These are phyloP conservation scores for Porphyra umbilicalis DNA, from an alignment of 31 red algal genomes.

Conservation along the genomic window DNA sequence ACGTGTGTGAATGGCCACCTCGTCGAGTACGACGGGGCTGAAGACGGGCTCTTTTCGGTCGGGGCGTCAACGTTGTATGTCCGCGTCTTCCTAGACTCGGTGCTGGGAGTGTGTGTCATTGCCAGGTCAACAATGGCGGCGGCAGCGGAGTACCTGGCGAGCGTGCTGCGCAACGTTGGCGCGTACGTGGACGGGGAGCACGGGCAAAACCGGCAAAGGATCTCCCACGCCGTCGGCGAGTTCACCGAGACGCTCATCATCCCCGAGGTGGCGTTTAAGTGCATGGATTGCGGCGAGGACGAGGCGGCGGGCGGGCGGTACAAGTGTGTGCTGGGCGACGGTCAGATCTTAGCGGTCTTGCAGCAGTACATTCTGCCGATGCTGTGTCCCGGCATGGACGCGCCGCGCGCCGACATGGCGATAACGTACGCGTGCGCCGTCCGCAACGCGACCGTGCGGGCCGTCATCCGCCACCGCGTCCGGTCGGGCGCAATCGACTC, in stretches of 20 bases:
- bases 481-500: background rate
- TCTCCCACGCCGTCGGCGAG: background rate
- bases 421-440: background rate
- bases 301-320: background rate
- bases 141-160: background rate
- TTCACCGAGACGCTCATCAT: background rate
- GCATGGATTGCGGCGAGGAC: background rate
- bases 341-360: background rate
- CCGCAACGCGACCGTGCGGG: background rate
- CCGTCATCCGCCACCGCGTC: background rate
- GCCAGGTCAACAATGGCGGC: background rate
- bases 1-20: background rate
- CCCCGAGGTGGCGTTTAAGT: background rate
- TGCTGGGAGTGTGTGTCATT: background rate
- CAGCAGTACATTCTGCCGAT: background rate
- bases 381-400: background rate
- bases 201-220: background rate
- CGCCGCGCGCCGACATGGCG: background rate
- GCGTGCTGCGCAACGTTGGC: background rate
- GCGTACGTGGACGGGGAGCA: background rate
- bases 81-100: background rate
- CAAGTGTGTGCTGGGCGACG: background rate
- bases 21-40: background rate
- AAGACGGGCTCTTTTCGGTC: background rate
- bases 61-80: background rate